Evolutionary conservation across 257 asterid species (phyloP).

Genomic region (Ligustrum vulgare): DNA sequence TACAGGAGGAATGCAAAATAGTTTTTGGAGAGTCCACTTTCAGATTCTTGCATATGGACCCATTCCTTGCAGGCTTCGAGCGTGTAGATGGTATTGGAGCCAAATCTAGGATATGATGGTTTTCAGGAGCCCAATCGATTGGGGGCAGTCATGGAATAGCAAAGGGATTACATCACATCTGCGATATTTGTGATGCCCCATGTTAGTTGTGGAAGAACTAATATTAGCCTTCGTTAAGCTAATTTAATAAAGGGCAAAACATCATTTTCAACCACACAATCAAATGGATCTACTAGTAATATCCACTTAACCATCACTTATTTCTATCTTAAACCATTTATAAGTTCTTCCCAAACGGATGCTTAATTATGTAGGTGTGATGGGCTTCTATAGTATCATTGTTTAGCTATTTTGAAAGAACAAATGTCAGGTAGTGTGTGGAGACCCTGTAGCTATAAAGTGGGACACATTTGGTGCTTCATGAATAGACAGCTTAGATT

Average conservation of each 20-base stretch:
- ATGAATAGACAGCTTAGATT: not conserved
- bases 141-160: not conserved
- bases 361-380: not conserved
- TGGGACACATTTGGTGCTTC: not conserved
- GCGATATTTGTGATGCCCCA: not conserved
- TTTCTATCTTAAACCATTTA: too few relatives aligned
- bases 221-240: too few relatives aligned
- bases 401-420: not conserved
- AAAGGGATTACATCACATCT: not conserved
- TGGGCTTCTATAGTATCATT: not conserved
- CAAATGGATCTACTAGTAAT: too few relatives aligned
- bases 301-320: too few relatives aligned
- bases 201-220: not conserved
- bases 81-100: not conserved
- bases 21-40: not conserved
- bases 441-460: not conserved
- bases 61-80: not conserved
- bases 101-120: not conserved
- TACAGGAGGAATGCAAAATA: not conserved
- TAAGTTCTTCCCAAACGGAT: too few relatives aligned
- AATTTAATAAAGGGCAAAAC: too few relatives aligned
- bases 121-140: not conserved
- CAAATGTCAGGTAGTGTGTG: not conserved
- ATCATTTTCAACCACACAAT: too few relatives aligned
- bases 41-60: not conserved